Evolutionary conservation across 805 yeast species (phyloP), one percentile per base, ranked within the genome.

Genomic region (Jamesozyma gamospora): DNA sequence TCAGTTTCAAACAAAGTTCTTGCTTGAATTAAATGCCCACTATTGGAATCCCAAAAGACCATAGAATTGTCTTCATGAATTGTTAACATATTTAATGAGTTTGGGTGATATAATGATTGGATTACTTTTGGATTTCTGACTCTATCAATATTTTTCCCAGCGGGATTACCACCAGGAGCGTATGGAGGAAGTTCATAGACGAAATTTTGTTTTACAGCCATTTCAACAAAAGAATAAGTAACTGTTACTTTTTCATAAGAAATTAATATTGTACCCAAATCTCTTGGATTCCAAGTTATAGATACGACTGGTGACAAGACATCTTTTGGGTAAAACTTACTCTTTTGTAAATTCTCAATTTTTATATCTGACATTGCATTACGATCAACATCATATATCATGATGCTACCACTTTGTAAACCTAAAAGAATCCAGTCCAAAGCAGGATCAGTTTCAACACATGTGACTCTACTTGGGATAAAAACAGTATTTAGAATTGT

Each of bases 31-130:
- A 77, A 62, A 13, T 75, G 74, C 0, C 94, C 96, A 28, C 78
- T 78, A 26, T 77, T 70, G 1, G 85, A 82, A 59, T 92, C 98
- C 96, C 97, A 92, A 54, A 92, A 92, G 1, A 77, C 95, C 28
- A 92, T 52, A 0, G 94, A 74, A 39, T 90, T 90, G 53, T 88
- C 95, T 17, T 67, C 77, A 58, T 90, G 94, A 2, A 77, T 71
- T 0, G 95, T 79, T 16, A 83, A 70, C 3, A 85, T 63, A 55
- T 88, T 94, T 34, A 87, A 70, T 0, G 97, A 96, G 54, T 86
- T 86, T 2, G 99, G 98, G 59, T 90, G 96, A 75, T 84, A 92
- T 27, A 75, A 66, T 0, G 95, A 79, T 36, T 77, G 63, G 1
- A 63, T 42, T 0, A 69, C 49, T 17, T 53, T 56, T 2, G 79